Evolutionary conservation across 192 early-diverging fungal species (phyloP), one percentile per base, ranked within the genome.

Genomic region (Dispira simplex): DNA sequence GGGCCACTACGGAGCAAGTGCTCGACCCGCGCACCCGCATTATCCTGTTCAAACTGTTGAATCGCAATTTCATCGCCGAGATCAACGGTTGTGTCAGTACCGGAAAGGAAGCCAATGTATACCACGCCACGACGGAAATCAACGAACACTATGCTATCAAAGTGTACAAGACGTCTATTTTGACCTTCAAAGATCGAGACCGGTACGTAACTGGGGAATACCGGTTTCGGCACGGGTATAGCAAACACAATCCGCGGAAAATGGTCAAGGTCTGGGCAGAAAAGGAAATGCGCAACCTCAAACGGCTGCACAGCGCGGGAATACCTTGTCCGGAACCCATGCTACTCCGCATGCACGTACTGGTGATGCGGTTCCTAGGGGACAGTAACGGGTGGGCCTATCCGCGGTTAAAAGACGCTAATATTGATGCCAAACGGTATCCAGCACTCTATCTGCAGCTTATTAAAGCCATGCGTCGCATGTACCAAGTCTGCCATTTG

Each of bases 251-350:
- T 68, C 93, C 95, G 27, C 79, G 93, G 63, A 98, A 98, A 77
- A 98, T 98, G 95, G 93, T 98, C 63, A 88, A 91, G 71, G 71
- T 93, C 45, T 98, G 95, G 95, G 95, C 95, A 0, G 95, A 98
- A 68, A 98, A 98, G 75, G 93, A 98, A 71, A 95, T 98, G 93
- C 81, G 95, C 63, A 98, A 98, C 67, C 76, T 98, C 73, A 94
- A 93, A 68, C 85, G 95, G 58, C 69, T 98, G 46, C 79, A 87
- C 55, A 79, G 73, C 11, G 87, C 90, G 1, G 90, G 88, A 5
- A 89, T 98, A 23, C 88, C 89, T 12, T 93, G 88, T 64, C 95
- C 95, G 1, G 89, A 94, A 63, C 88, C 93, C 18, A 49, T 95
- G 39, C 69, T 90, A 0, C 75, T 98, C 45, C 75, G 89, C 25